Evolutionary conservation across 768 basidiomycete genomes (phyloP), one percentile per base, ranked within the genome.

Genomic region (Trichaptum fuscoviolaceum): DNA sequence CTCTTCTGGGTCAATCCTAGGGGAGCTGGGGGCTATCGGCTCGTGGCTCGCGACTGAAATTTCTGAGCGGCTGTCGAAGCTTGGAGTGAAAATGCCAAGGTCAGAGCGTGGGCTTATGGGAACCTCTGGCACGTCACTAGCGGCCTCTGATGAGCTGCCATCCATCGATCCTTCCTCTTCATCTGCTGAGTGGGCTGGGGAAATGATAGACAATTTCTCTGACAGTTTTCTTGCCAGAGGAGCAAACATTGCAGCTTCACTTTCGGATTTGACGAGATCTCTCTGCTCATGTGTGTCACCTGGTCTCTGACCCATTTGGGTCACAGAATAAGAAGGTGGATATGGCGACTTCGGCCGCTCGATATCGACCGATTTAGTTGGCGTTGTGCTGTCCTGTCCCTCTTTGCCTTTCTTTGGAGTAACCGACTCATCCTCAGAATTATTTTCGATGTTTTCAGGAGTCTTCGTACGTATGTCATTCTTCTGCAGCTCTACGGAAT

Each of bases 261-360:
- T 20, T 12, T 52, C 42, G 2, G 10, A 52, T 52, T 52, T 12
- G 20, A 2, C 42, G 42, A 20, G 10, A 52, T 12, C 42, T 12
- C 15, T 20, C 42, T 20, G 15, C 15, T 52, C 42, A 52, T 30
- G 2, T 2, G 42, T 12, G 15, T 12, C 42, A 20, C 42, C 15
- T 52, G 42, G 20, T 35, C 78, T 78, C 61, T 82, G 69, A 20
- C 77, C 78, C 69, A 77, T 77, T 6, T 68, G 80, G 12, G 77
- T 82, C 23, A 85, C 84, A 67, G 80, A 81, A 77, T 84, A 86
- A 1, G 84, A 84, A 8, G 83, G 80, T 17, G 79, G 80, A 82
- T 81, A 85, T 27, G 83, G 83, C n/a, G 82, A 83, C 69, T 82
- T 83, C 23, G 83, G 82, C 52, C 80, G 42, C 42, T 52, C 42